Conservation (phyloP, 805 yeast genomes). For the Zygoascus flipseniorum region DNA sequence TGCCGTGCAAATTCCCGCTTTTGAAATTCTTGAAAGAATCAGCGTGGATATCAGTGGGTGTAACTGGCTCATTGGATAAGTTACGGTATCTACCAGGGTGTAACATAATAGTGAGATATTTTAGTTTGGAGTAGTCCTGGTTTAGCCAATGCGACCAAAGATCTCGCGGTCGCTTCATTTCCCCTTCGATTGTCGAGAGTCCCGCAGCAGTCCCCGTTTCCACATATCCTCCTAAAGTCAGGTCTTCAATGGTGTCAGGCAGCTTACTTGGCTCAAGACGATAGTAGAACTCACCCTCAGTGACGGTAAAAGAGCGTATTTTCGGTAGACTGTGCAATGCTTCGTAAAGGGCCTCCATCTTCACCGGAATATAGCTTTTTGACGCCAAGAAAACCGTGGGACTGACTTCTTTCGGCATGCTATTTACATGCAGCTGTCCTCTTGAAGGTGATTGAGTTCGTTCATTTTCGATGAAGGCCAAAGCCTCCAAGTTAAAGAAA, state of each 20-base stretch:
- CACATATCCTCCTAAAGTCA: neutral
- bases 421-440: neutral
- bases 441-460: neutral
- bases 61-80: neutral
- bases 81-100: neutral
- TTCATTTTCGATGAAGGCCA: neutral
- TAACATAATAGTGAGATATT: neutral
- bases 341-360: neutral
- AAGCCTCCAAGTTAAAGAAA: neutral
- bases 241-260: neutral
- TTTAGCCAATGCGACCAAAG: neutral
- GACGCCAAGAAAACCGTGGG: neutral
- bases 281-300: neutral
- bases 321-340: neutral
- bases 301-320: neutral
- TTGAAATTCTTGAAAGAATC: neutral
- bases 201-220: neutral
- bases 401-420: neutral
- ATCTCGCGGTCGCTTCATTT: neutral
- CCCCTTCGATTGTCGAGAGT: neutral
- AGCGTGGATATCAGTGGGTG: neutral
- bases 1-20: neutral
- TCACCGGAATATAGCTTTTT: neutral
- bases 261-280: neutral
- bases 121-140: neutral